Evolutionary conservation across 306 rosid species (phyloP).

Genomic region (Neltuma alba): DNA sequence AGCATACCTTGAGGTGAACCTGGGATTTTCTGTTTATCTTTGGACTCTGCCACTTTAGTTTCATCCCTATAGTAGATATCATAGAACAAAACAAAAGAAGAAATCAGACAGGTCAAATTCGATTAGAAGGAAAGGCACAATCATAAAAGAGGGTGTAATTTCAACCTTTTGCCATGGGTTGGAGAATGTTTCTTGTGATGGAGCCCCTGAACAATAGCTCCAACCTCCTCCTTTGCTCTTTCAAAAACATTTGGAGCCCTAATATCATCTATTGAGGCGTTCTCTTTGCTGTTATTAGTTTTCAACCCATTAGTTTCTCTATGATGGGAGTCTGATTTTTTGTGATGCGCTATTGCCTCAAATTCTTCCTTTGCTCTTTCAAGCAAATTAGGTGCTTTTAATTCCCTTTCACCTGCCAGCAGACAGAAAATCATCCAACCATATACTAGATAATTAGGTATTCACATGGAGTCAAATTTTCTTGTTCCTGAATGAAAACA

Average conservation of each 20-base stretch:
- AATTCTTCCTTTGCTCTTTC: conserved; percentile 63
- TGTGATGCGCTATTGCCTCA: conserved; percentile 52
- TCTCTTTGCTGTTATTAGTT: conserved; percentile 35
- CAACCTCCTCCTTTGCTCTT: conserved; percentile 68
- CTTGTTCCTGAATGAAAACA: neutral
- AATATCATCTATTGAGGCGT: conserved; percentile 51
- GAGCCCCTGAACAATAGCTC: conserved; percentile 58
- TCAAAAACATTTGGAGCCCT: conserved; percentile 73
- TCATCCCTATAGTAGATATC: conserved; percentile 33
- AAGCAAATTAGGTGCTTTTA: conserved; percentile 48
- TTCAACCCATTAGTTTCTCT: conserved; percentile 57
- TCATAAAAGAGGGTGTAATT: neutral
- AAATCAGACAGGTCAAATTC: neutral
- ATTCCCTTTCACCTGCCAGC: conserved; percentile 38
- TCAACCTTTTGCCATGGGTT: conserved; percentile 41
- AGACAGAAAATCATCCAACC: neutral
- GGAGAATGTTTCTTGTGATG: conserved; percentile 52
- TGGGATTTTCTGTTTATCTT: conserved; percentile 36
- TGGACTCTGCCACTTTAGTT: conserved; percentile 32
- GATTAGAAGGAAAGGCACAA: neutral
- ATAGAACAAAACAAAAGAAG: conserved; percentile 21
- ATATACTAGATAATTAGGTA: neutral
- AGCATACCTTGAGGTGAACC: conserved; percentile 52
- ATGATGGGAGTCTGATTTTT: conserved; percentile 35
- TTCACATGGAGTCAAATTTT: neutral